phyloP scores from a whole-genome alignment of 2,329 filamentous ascomycete genomes.

The Paraphaeosphaeria minitans region DNA sequence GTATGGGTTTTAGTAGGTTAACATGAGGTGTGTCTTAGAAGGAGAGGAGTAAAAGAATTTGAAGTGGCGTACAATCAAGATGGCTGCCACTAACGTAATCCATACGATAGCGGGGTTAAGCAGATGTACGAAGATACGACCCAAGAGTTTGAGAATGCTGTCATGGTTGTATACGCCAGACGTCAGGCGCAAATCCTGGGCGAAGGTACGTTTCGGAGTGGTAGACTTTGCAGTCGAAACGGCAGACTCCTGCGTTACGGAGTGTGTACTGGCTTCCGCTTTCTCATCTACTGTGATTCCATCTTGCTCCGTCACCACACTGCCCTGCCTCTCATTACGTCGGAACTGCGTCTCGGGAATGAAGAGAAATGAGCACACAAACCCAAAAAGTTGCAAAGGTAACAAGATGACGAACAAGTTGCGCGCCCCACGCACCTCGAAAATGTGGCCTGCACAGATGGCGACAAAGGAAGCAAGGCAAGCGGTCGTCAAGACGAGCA shows the following conservation, averaged over 20 bases:
- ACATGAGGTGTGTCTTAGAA: neutral
- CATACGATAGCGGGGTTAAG: conserved; percentile 30
- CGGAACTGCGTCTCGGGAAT: conserved; percentile 37
- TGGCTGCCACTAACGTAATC: conserved; percentile 24
- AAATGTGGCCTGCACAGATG: conserved; percentile 35
- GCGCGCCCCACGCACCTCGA: conserved; percentile 33
- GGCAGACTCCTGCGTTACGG: conserved; percentile 7
- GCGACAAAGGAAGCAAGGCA: conserved; percentile 38
- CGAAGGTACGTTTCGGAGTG: conserved; percentile 16
- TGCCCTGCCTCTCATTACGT: neutral
- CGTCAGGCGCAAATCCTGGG: conserved; percentile 19
- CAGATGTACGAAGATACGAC: conserved; percentile 25
- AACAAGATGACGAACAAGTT: conserved; percentile 38
- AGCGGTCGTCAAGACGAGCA: conserved; percentile 39
- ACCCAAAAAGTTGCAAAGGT: conserved; percentile 33
- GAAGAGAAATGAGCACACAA: conserved; percentile 31
- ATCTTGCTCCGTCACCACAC: neutral
- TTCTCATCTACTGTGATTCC: conserved; percentile 1
- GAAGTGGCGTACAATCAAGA: conserved; percentile 23
- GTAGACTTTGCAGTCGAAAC: neutral
- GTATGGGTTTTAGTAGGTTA: neutral
- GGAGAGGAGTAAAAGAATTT: neutral
- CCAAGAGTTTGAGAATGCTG: conserved; percentile 22
- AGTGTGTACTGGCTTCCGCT: conserved; percentile 6
- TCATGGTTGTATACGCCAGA: conserved; percentile 23